Base-by-base conservation (phyloP, 768 basidiomycete species). In the Tricholoma bakamatsutake region DNA sequence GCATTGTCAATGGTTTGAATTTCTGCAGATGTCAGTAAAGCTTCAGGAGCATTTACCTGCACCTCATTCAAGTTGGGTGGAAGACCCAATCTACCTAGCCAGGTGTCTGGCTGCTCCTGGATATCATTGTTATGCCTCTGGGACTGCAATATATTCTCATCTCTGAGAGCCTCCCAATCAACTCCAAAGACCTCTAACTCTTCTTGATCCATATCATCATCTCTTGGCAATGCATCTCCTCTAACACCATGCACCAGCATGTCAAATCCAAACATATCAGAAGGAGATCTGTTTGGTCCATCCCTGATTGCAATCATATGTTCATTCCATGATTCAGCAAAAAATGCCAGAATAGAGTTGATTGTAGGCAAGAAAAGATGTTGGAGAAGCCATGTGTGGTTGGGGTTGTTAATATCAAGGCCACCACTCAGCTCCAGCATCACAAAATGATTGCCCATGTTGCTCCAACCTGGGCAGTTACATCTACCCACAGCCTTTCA, bases 381-480 rank as follows among this genome's bases (percentile, higher is more conserved):
- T 31, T 73, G 71, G 1, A 73, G 62, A 6, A 75, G 72, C 76
- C 27, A 73, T 69, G 52, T 73, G 72, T 56, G 53, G 73, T 56
- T 1, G 76, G 49, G n/a, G 45, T 61, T 64, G 30, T 65, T 59
- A 33, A 59, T 56, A 52, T 75, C 54, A 0, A 76, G 65, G 2
- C 69, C 65, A 57, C 67, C 43, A 28, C 59, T 53, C 2, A 59
- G 13, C 56, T 75, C 72, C 3, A 76, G 66, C 2, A 57, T 49
- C 2, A 39, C 42, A 52, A 75, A 76, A 33, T 67, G 60, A 1
- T 63, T 54, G 66, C 62, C 75, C 75, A 76, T 31, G 64, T 62
- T 4, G 52, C 50, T 3, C 69, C 70, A 50, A 72, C 55, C 15
- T 62, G 63, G 4, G 53, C 37, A 1, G 69, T 62, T 6, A 43